Evolutionary conservation across 805 yeast species (phyloP).

Genomic region (Pichia paraexigua): DNA sequence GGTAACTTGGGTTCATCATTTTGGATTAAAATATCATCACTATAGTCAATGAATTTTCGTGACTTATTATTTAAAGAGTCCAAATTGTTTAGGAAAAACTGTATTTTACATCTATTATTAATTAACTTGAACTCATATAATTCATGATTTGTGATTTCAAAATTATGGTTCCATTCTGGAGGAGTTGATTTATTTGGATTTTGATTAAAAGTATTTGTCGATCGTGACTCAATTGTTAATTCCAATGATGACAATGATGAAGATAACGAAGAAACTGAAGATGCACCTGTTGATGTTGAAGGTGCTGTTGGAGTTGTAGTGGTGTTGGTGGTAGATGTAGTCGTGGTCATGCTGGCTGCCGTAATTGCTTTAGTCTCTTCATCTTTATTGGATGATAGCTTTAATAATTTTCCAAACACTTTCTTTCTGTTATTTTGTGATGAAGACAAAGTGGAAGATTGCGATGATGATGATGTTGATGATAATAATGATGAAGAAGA

Average conservation of each 20-base stretch:
- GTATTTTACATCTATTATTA: slow-evolving; percentile 20
- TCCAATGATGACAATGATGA: slow-evolving; percentile 8
- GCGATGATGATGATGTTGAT: not conserved
- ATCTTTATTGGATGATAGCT: not conserved
- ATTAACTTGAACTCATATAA: slow-evolving; percentile 22
- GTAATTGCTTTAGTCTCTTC: no score
- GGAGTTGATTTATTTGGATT: slow-evolving; percentile 20
- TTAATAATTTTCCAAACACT: not conserved
- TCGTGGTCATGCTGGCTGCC: no score
- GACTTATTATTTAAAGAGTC: slow-evolving; percentile 10
- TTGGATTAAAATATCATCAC: not conserved
- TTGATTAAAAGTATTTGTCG: not conserved
- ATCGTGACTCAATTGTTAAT: not conserved
- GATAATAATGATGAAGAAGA: slow-evolving; percentile 9
- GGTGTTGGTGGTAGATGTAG: no score
- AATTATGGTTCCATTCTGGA: slow-evolving; percentile 33
- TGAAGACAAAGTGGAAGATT: not conserved
- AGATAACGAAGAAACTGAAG: slow-evolving; percentile 5
- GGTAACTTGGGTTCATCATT: slow-evolving; percentile 21
- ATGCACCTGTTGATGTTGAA: not conserved
- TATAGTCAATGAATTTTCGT: slow-evolving; percentile 7
- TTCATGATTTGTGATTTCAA: slow-evolving; percentile 18
- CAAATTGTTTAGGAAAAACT: slow-evolving; percentile 11
- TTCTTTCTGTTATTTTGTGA: not conserved
- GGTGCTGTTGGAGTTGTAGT: not conserved